phyloP scores from a whole-genome alignment of 805 yeast species.

The Metschnikowia vanudenii region DNA sequence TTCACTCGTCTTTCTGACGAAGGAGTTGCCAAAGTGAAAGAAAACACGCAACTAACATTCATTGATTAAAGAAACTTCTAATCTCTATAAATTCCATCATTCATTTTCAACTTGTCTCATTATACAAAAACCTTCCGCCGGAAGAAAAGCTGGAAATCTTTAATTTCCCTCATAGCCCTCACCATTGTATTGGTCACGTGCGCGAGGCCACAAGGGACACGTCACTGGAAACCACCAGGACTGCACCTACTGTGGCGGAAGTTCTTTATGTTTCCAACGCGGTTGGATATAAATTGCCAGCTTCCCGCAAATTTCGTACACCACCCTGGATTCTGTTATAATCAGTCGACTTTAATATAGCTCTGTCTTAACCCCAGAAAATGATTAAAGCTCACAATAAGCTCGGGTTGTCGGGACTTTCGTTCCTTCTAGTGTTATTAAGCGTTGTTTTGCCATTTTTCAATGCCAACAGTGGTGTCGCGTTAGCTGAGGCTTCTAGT shows the following conservation, averaged over 20 bases:
- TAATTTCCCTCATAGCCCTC: not conserved
- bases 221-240: conserved; percentile 11
- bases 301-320: conserved; percentile 2
- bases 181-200: conserved; percentile 9
- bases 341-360: conserved; percentile 1
- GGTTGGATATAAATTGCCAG: conserved; percentile 12
- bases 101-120: too few species aligned
- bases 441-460: conserved; percentile 41
- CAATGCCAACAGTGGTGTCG: conserved; percentile 19
- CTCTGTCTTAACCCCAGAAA: conserved; percentile 3
- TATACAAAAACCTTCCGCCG: too few species aligned
- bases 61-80: too few species aligned
- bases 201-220: conserved; percentile 13
- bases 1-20: too few species aligned
- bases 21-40: too few species aligned
- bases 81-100: too few species aligned
- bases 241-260: conserved; percentile 14
- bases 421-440: conserved; percentile 32
- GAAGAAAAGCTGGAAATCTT: too few species aligned
- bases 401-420: conserved; percentile 30
- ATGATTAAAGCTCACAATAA: conserved; percentile 13
- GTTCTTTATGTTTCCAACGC: conserved; percentile 20
- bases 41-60: too few species aligned
- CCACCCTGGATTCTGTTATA: not conserved
- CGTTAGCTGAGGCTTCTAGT: conserved; percentile 24